Conservation (phyloP, 2,329 filamentous ascomycete genomes). For the Emergomyces orientalis region DNA sequence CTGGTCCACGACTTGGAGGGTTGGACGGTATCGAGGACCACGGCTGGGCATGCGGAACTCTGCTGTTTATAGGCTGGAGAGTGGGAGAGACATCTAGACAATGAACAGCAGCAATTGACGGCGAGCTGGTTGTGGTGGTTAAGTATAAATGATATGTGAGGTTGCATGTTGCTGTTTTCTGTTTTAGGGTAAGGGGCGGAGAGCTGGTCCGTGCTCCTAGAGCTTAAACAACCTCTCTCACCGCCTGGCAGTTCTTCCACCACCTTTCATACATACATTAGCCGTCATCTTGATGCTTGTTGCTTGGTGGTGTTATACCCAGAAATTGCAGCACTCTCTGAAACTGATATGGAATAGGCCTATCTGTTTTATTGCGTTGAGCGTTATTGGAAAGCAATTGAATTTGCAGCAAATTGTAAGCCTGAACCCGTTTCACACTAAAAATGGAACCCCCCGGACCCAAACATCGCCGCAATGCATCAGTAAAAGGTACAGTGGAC, state of each 20-base stretch:
- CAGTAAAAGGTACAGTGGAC: constrained; percentile 25
- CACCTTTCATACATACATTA: background rate
- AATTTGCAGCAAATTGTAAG: background rate
- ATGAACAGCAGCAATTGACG: constrained; percentile 1
- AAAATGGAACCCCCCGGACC: constrained; percentile 20
- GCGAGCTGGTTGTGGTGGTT: background rate
- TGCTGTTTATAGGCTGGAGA: constrained; percentile 10
- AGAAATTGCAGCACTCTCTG: background rate
- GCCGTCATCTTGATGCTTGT: too few relatives aligned
- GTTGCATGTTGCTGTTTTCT: background rate
- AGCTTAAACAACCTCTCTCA: constrained; percentile 9
- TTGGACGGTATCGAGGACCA: constrained; percentile 17
- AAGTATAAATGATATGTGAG: constrained; percentile 3
- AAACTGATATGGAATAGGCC: background rate
- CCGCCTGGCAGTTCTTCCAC: constrained; percentile 14
- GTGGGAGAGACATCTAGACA: constrained; percentile 1
- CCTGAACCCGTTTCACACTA: background rate
- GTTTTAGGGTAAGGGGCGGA: constrained; percentile 4
- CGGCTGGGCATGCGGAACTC: constrained; percentile 19
- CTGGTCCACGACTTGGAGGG: constrained; percentile 17
- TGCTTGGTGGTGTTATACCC: background rate
- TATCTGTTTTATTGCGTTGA: background rate
- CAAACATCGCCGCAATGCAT: constrained; percentile 30
- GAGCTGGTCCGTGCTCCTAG: constrained; percentile 11
- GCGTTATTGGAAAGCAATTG: background rate